Evolutionary conservation across 164 flowering plant genomes (phyloP).

Genomic region (Vitis cinerea): DNA sequence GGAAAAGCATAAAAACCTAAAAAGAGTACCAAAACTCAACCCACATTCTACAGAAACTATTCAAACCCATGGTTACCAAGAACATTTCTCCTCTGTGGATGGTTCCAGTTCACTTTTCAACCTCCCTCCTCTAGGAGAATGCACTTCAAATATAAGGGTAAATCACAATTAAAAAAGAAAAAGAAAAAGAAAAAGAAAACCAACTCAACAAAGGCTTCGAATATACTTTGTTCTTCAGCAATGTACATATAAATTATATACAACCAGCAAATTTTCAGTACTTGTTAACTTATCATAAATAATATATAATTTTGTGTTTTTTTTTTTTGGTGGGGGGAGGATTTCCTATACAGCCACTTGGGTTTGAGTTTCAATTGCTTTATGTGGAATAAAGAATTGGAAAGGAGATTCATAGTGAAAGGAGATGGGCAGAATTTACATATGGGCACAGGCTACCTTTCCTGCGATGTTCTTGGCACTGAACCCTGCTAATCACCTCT

Average conservation of each 20-base stretch:
- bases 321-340: not conserved
- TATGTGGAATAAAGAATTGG: not conserved
- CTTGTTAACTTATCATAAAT: not conserved
- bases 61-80: not conserved
- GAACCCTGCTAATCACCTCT: slow-evolving; percentile 12
- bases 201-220: too few relatives aligned
- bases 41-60: not conserved
- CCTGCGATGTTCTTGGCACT: not conserved
- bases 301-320: not conserved
- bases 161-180: not conserved
- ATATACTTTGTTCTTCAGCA: too few relatives aligned
- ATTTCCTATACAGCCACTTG: not conserved
- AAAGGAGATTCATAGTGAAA: not conserved
- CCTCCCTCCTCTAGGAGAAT: not conserved
- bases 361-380: not conserved
- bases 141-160: not conserved
- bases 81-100: not conserved
- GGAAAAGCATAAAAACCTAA: not conserved
- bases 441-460: not conserved
- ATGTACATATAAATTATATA: too few relatives aligned
- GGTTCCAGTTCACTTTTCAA: not conserved
- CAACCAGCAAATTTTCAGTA: too few relatives aligned
- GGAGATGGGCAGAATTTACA: not conserved
- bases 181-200: too few relatives aligned
- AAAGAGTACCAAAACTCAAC: not conserved